Percentiles rank a stretch among this genome's conserved stretches.
These are phyloP conservation scores for Acanthochlamys bracteata DNA, from an alignment of 106 monocot genomes.

Conservation along the genomic window DNA sequence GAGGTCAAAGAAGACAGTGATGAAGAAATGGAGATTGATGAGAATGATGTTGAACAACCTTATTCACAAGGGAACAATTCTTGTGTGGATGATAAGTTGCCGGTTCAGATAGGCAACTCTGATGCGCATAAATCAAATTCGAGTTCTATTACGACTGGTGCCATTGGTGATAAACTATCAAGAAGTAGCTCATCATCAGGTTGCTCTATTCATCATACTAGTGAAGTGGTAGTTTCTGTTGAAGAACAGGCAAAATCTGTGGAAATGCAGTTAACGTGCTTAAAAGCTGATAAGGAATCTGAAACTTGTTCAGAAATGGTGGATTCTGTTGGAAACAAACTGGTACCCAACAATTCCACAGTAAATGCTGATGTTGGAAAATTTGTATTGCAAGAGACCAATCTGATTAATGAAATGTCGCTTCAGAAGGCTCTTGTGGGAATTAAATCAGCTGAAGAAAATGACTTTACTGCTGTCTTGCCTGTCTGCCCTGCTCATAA, in stretches of 20 bases:
- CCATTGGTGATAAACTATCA: not conserved
- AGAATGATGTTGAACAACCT: conserved; percentile 62
- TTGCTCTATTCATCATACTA: not conserved
- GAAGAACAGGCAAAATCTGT: not conserved
- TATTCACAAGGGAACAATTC: conserved; percentile 4
- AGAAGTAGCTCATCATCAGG: not conserved
- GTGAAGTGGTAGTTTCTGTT: not conserved
- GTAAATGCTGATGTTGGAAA: not conserved
- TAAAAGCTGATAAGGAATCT: not conserved
- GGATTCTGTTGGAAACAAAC: not conserved
- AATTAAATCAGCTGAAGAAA: not conserved
- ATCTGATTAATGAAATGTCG: not conserved
- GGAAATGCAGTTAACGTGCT: not conserved
- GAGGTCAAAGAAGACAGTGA: conserved; percentile 60
- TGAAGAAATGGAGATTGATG: conserved; percentile 96
- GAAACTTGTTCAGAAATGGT: not conserved
- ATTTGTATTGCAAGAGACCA: not conserved
- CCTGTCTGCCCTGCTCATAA: not conserved
- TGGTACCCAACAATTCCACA: not conserved
- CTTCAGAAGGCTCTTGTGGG: not conserved
- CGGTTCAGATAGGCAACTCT: not conserved
- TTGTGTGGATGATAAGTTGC: conserved; percentile 9
- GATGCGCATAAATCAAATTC: no score
- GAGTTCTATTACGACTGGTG: no score
- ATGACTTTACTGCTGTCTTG: not conserved